Conservation (phyloP, 495 filamentous ascomycete species). For the Lepraria neglecta region DNA sequence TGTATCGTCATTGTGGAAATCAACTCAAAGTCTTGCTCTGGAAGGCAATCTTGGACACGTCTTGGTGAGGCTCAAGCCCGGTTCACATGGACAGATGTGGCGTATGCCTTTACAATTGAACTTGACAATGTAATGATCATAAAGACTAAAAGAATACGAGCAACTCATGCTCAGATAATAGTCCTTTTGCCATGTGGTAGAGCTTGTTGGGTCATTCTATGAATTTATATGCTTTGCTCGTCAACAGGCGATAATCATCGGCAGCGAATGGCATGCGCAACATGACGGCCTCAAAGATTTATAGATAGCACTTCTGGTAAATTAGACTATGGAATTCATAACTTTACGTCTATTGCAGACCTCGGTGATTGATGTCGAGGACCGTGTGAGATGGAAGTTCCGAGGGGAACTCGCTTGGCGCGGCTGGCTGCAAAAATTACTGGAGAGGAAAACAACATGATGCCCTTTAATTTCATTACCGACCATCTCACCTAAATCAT, state of each 20-base stretch:
- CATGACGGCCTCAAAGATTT: too few species aligned
- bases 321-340: too few species aligned
- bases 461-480: slow-evolving; percentile 12
- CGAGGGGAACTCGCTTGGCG: neutral
- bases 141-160: neutral
- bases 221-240: neutral
- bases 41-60: neutral
- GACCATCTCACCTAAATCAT: slow-evolving; percentile 13
- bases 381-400: neutral
- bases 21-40: neutral
- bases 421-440: slow-evolving; percentile 9
- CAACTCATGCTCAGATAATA: neutral
- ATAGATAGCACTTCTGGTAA: too few species aligned
- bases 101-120: too few species aligned
- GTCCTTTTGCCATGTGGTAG: neutral
- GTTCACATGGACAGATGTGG: too few species aligned
- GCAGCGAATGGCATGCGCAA: too few species aligned
- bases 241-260: neutral
- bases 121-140: neutral
- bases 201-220: neutral
- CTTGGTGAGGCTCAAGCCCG: neutral
- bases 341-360: neutral
- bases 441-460: slow-evolving; percentile 10
- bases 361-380: neutral
- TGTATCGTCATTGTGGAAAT: neutral